Conservation (phyloP, 768 basidiomycete species). For the Boletus eberwhitei region DNA sequence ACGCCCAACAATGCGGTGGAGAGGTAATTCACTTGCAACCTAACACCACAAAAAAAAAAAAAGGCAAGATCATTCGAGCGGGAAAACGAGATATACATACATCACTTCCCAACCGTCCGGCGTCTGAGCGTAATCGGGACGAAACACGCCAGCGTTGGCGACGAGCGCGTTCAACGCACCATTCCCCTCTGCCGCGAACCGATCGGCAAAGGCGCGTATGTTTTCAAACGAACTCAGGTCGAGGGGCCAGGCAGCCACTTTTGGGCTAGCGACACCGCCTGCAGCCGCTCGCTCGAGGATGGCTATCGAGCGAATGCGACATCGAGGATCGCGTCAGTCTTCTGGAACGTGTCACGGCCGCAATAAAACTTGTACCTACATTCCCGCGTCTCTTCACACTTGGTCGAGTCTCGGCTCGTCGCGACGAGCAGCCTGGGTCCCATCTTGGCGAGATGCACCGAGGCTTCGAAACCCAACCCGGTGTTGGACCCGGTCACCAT, state of each 20-base stretch:
- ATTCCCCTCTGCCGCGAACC: conserved; percentile 21
- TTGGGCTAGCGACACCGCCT: neutral
- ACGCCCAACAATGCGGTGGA: conserved; percentile 32
- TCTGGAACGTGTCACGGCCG: neutral
- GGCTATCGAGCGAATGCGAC: neutral
- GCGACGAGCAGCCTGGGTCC: conserved; percentile 30
- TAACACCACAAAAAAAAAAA: conserved; percentile 4
- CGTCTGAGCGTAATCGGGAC: conserved; percentile 23
- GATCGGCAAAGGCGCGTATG: conserved; percentile 30
- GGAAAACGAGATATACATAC: conserved; percentile 33
- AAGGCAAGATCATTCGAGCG: neutral
- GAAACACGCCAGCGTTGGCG: conserved; percentile 27
- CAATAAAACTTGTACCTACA: neutral
- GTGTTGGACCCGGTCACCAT: conserved; percentile 48
- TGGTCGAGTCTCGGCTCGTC: conserved; percentile 29
- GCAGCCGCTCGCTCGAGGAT: conserved; percentile 11
- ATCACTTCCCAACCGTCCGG: conserved; percentile 46
- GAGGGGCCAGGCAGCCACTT: conserved; percentile 30
- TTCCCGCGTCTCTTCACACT: conserved; percentile 19
- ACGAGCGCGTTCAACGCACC: conserved; percentile 27
- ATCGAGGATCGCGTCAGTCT: neutral
- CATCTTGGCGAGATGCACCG: conserved; percentile 32
- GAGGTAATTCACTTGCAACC: conserved; percentile 34
- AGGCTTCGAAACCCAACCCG: conserved; percentile 33
- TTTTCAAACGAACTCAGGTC: conserved; percentile 31